A percentile compares a stretch with the other conserved stretches of the same genome.
Conservation (phyloP, 495 filamentous ascomycete species). For the Penicillium psychrofluorescens region DNA sequence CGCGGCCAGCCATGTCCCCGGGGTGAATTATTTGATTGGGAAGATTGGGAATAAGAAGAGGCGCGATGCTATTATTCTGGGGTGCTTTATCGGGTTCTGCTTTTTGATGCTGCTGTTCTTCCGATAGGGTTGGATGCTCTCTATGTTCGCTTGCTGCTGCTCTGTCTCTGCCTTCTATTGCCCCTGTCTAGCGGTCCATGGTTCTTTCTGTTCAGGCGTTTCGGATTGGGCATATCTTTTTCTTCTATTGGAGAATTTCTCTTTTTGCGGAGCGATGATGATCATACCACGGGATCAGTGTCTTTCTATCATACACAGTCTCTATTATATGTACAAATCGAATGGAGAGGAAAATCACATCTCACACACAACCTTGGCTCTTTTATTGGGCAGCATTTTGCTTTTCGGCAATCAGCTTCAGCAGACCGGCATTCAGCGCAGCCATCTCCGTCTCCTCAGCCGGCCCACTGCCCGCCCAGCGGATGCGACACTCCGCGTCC, state of each 20-base stretch:
- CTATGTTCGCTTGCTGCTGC: slow-evolving; percentile 2
- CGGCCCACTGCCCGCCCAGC: slow-evolving; percentile 88
- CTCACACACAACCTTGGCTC: neutral
- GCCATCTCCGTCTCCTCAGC: slow-evolving; percentile 63
- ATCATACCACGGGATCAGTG: slow-evolving; percentile 7
- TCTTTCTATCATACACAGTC: slow-evolving; percentile 24
- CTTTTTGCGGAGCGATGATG: slow-evolving; percentile 7
- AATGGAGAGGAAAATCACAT: slow-evolving; percentile 12
- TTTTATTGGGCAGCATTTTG: slow-evolving; percentile 12
- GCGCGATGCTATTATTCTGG: slow-evolving; percentile 90
- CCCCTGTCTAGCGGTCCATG: slow-evolving; percentile 13
- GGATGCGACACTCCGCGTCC: slow-evolving; percentile 78
- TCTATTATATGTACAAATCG: slow-evolving; percentile 26
- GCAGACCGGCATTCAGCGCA: slow-evolving; percentile 60
- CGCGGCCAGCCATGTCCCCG: slow-evolving; percentile 84
- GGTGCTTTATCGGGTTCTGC: slow-evolving; percentile 82
- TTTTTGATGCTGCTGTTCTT: slow-evolving; percentile 83
- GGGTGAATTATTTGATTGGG: slow-evolving; percentile 86
- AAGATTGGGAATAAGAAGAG: slow-evolving; percentile 94
- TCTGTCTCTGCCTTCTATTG: slow-evolving; percentile 5
- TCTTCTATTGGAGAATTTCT: neutral
- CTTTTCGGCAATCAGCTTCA: slow-evolving; percentile 58
- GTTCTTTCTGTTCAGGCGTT: slow-evolving; percentile 14
- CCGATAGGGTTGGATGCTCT: slow-evolving; percentile 34
- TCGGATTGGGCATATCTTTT: slow-evolving; percentile 9